Evolutionary conservation across 257 asterid species (phyloP).

Genomic region (Solanum medicagineum): DNA sequence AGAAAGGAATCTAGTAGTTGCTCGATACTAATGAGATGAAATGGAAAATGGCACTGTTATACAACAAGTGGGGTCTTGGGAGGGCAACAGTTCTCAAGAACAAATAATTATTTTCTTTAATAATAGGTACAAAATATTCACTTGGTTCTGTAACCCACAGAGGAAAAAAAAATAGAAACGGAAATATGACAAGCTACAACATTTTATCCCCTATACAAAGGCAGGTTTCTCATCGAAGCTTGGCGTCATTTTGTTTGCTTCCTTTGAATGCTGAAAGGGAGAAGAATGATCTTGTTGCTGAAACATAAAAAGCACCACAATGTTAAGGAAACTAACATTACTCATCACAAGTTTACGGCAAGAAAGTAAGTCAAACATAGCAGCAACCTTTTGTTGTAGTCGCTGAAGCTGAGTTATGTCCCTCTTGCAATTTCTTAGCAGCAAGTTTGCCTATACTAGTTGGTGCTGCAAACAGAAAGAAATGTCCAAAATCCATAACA

Average conservation of each 20-base stretch:
- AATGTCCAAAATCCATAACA: not conserved
- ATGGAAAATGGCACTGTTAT: not conserved
- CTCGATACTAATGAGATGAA: not conserved
- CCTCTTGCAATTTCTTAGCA: slow-evolving; percentile 49
- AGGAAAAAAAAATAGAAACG: not conserved
- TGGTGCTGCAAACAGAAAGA: slow-evolving; percentile 34
- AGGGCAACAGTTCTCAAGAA: not conserved
- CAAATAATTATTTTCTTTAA: not conserved
- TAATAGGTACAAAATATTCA: not conserved
- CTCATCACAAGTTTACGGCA: not conserved
- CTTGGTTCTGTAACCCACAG: not conserved
- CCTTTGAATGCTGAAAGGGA: slow-evolving; percentile 98
- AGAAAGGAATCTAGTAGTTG: not conserved
- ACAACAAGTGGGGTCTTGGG: no score
- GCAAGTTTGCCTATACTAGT: slow-evolving; percentile 26
- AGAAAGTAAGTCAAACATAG: not conserved
- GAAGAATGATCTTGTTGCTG: slow-evolving; percentile 96
- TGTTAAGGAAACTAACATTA: not conserved
- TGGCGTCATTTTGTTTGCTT: slow-evolving; percentile 37
- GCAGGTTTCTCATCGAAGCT: not conserved
- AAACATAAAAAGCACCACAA: slow-evolving; percentile 19
- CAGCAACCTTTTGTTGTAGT: slow-evolving; percentile 53
- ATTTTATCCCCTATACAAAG: not conserved
- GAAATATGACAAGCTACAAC: not conserved
- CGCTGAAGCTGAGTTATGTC: slow-evolving; percentile 44